Conservation (phyloP, 2,329 filamentous ascomycete genomes). For the Verticillium albo-atrum region DNA sequence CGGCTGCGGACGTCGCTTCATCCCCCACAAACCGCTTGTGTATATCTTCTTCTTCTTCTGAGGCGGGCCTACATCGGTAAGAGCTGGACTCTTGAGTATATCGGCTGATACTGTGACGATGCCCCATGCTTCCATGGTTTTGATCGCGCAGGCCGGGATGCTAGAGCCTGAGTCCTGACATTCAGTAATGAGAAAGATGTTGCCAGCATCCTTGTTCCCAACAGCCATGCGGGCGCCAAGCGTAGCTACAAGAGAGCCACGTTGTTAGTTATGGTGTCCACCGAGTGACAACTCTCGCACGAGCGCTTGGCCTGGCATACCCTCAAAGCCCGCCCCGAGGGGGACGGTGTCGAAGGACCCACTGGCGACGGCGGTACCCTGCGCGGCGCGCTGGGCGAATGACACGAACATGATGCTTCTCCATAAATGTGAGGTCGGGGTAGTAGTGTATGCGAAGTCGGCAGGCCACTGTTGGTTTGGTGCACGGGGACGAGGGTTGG, state of each 20-base stretch:
- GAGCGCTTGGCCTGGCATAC: not conserved
- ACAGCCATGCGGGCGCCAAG: conserved; percentile 8
- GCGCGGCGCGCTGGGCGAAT: not conserved
- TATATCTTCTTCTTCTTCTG: not conserved
- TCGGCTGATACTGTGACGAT: not conserved
- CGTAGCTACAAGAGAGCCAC: conserved; percentile 1
- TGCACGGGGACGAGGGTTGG: too few relatives aligned
- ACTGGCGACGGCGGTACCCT: not conserved
- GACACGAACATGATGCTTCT: not conserved
- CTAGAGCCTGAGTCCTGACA: not conserved
- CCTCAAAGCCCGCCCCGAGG: conserved; percentile 6
- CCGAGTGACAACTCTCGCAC: not conserved
- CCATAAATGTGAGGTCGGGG: not conserved
- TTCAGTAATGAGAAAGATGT: conserved; percentile 1
- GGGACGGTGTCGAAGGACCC: conserved; percentile 1
- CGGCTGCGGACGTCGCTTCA: not conserved
- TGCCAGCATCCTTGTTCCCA: not conserved
- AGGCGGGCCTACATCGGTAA: not conserved
- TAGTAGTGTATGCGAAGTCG: not conserved
- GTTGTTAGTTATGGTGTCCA: not conserved
- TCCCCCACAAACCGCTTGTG: not conserved
- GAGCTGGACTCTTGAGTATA: not conserved
- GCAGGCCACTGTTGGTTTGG: not conserved
- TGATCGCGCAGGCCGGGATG: not conserved
- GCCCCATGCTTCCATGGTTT: conserved; percentile 2